Percentiles rank a stretch among this genome's conserved stretches.
Conservation (phyloP, 305 asterid genomes). For the Petunia hybrid region DNA sequence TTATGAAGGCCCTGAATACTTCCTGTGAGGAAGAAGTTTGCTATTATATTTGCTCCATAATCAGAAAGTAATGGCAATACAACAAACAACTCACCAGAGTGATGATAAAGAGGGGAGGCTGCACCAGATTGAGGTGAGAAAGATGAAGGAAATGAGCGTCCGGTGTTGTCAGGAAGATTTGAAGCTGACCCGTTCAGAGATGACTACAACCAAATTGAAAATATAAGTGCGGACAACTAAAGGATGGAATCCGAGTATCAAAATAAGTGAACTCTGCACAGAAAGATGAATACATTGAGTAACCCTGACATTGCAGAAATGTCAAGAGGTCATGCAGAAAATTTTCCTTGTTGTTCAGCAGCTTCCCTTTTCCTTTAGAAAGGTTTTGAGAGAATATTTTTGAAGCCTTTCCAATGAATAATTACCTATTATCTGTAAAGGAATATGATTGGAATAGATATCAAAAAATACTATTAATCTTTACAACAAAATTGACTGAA, state of each 20-base stretch:
- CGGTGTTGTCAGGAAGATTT: conserved; percentile 86
- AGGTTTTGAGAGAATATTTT: conserved; percentile 46
- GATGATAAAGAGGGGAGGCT: conserved; percentile 89
- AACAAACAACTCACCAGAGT: conserved; percentile 67
- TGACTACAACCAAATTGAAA: conserved; percentile 53
- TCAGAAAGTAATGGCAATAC: conserved; percentile 28
- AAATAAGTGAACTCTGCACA: conserved; percentile 32
- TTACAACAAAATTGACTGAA: not conserved
- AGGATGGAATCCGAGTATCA: conserved; percentile 9
- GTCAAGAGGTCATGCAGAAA: conserved; percentile 80
- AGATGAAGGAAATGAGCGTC: conserved; percentile 81
- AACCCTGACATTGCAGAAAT: conserved; percentile 88
- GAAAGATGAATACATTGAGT: conserved; percentile 74
- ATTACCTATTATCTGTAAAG: conserved; percentile 51
- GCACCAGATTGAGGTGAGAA: conserved; percentile 96
- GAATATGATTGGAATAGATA: conserved; percentile 37
- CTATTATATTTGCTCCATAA: conserved; percentile 34
- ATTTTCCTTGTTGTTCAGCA: conserved; percentile 54
- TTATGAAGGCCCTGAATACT: conserved; percentile 93
- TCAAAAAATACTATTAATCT: conserved; percentile 26
- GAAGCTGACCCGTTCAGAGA: conserved; percentile 86
- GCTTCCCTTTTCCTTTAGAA: conserved; percentile 55
- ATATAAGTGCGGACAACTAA: conserved; percentile 3
- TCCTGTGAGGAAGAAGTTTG: conserved; percentile 60
- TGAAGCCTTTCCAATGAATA: conserved; percentile 47